These are phyloP conservation scores for Venturia nashicola DNA, from an alignment of 2,329 filamentous ascomycete genomes.

Conservation along the genomic window DNA sequence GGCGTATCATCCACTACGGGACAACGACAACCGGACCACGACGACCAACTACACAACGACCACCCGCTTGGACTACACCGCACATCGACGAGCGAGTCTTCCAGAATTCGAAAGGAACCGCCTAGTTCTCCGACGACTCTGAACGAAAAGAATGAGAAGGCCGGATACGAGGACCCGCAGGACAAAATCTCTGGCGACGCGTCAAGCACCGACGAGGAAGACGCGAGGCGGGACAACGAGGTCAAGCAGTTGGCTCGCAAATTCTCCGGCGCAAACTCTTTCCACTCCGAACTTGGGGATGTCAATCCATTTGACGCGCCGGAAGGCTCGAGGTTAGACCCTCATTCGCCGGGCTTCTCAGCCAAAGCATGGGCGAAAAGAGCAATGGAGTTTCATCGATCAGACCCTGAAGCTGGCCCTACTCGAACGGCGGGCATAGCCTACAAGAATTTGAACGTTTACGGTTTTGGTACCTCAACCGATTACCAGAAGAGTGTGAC, in stretches of 20 bases:
- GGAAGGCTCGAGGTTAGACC: conserved; percentile 32
- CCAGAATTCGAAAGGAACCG: background rate
- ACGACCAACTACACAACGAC: background rate
- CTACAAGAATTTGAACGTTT: conserved; percentile 35
- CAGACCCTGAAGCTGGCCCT: conserved; percentile 29
- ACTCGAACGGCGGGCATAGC: conserved; percentile 33
- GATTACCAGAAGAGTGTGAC: conserved; percentile 40
- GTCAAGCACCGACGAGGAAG: conserved; percentile 12
- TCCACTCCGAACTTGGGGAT: conserved; percentile 21
- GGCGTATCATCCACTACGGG: background rate
- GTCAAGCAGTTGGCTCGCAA: conserved; percentile 30
- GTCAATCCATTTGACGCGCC: conserved; percentile 26
- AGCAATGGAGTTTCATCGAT: conserved; percentile 33
- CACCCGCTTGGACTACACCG: background rate
- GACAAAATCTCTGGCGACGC: background rate
- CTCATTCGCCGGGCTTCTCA: conserved; percentile 33
- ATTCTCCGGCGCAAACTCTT: conserved; percentile 27
- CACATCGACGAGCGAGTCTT: background rate
- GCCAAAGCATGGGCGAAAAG: conserved; percentile 37
- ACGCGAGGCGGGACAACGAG: conserved; percentile 20
- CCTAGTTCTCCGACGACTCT: background rate
- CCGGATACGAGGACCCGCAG: background rate
- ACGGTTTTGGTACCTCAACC: conserved; percentile 35
- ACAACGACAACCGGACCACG: background rate
- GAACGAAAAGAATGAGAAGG: conserved; percentile 4